Percentiles rank a stretch among this genome's conserved stretches.
These are phyloP conservation scores for Lippia alba DNA, from an alignment of 305 asterid species.

Conservation along the genomic window DNA sequence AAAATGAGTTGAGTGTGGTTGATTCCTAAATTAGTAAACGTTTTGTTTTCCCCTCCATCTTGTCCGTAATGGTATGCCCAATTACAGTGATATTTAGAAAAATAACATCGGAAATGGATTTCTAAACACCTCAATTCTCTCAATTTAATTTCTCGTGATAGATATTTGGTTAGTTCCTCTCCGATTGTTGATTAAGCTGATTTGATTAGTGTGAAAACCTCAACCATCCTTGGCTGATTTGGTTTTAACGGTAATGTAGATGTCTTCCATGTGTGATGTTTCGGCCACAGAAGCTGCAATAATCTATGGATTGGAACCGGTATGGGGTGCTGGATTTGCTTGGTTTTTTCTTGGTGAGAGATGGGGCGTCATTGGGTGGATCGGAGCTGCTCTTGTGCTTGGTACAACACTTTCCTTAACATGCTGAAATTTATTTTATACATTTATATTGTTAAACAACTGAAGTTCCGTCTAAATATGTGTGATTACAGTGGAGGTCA, in stretches of 20 bases:
- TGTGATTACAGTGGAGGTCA: no score
- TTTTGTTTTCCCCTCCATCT: not conserved
- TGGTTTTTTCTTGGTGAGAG: conserved; percentile 93
- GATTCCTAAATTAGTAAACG: not conserved
- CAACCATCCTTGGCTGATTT: not conserved
- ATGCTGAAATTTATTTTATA: not conserved
- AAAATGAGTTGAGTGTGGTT: not conserved
- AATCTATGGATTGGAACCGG: conserved; percentile 83
- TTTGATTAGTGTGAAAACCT: conserved; percentile 6
- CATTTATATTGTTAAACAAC: no score
- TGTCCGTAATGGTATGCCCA: not conserved
- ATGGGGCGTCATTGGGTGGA: conserved; percentile 85
- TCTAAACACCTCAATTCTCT: not conserved
- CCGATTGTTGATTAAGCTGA: not conserved
- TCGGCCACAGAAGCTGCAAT: conserved; percentile 86
- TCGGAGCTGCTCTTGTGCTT: conserved; percentile 80
- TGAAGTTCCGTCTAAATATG: no score
- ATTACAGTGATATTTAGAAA: not conserved
- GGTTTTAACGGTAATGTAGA: conserved; percentile 39
- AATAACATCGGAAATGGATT: not conserved
- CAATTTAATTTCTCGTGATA: not conserved
- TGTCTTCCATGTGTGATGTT: conserved; percentile 78
- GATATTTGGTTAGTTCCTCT: not conserved
- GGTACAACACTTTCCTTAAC: conserved; percentile 47
- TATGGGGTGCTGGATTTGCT: conserved; percentile 94